Evolutionary conservation across 2,329 filamentous ascomycete species (phyloP), one percentile per base, ranked within the genome.

Genomic region (Trichoderma sp.): DNA sequence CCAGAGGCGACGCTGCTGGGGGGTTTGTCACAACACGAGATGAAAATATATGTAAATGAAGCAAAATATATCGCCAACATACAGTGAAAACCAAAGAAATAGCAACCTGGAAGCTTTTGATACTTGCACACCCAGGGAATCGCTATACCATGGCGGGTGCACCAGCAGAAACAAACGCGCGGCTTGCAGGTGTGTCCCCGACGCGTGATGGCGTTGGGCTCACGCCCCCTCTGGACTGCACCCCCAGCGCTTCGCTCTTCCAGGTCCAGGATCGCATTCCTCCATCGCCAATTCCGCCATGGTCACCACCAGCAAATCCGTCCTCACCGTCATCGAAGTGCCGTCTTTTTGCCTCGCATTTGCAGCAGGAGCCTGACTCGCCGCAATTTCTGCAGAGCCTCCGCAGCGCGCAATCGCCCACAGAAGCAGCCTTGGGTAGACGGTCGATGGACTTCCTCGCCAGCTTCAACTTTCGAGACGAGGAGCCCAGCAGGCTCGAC

Each of bases 391-490:
- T 71, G 25, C 56, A 50, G 10, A 70, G 70, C 67, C 70, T 72
- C 58, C 68, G 67, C 15, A 67, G 72, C 58, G 67, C 29, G 57
- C 70, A 67, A 70, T 53, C 68, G 53, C 65, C 65, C 59, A 15
- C 25, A 3, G 4, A 7, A 35, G 15, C 45, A 27, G 27, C 39
- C 15, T 25, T 37, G 19, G 53, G 57, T 37, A 70, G 63, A 58
- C 63, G 54, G 59, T 56, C 39, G n/a, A 80, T 80, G 79, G 79
- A 80, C 72, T 80, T 80, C 64, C 76, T 80, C 7, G 75, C 77
- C 59, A 78, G 77, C 71, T 77, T 80, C 71, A 74, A 75, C 56
- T 72, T 80, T 52, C 64, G 59, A n/a, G 64, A 67, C 8, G 53
- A 64, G 34, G 48, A 42, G 3, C 42, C 65, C 65, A 50, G 50